Percentiles rank a stretch among this genome's conserved stretches.
Conservation (phyloP, 345 rosid species). For the Lagerstroemia speciosa region DNA sequence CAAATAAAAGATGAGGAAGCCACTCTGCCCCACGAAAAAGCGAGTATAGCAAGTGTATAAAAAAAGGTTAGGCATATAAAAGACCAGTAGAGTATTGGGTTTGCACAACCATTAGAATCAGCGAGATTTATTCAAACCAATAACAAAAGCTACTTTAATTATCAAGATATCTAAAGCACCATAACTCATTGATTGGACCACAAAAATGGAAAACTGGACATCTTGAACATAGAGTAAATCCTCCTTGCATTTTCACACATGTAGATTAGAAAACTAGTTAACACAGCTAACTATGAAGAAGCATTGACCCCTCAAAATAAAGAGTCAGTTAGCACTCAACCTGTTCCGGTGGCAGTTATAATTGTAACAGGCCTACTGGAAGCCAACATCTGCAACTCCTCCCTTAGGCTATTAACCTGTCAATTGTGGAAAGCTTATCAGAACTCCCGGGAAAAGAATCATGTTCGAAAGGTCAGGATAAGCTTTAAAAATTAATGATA, state of each 20-base stretch:
- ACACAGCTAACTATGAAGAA: not conserved
- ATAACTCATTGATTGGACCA: too few species aligned
- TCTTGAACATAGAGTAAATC: too few species aligned
- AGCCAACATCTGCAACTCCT: conserved; percentile 55
- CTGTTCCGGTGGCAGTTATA: conserved; percentile 59
- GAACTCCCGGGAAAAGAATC: not conserved
- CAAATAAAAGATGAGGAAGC: too few species aligned
- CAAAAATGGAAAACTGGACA: too few species aligned
- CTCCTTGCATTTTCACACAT: not conserved
- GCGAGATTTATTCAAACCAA: too few species aligned
- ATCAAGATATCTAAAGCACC: not conserved
- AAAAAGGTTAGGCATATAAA: too few species aligned
- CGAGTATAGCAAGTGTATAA: not conserved
- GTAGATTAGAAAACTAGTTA: not conserved
- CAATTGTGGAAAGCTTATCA: not conserved
- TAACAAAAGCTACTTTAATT: not conserved
- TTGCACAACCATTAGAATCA: too few species aligned
- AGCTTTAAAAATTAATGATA: not conserved
- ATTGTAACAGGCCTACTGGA: conserved; percentile 61
- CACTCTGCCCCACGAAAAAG: too few species aligned
- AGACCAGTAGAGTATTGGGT: too few species aligned
- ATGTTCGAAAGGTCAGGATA: not conserved
- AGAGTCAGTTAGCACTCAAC: conserved; percentile 23
- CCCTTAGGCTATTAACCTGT: conserved; percentile 66
- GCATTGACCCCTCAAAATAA: not conserved